Percentiles rank a stretch among this genome's conserved stretches.
phyloP scores from a whole-genome alignment of 2,329 filamentous ascomycete genomes.

The Pseudocercospora crystallina region DNA sequence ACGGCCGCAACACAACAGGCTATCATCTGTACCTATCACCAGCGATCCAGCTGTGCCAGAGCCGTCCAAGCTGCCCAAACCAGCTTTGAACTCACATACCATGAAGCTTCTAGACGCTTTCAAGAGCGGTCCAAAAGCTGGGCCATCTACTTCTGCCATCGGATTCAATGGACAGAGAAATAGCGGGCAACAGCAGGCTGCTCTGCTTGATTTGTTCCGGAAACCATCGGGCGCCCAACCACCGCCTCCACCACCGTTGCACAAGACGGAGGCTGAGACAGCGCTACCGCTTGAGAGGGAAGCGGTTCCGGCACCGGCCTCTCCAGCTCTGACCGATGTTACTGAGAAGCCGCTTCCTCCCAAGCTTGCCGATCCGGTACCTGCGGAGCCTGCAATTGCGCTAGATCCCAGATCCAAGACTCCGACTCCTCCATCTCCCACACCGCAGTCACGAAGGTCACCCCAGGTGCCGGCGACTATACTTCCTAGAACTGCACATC shows the following conservation, averaged over 20 bases:
- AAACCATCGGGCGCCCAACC: conserved; percentile 27
- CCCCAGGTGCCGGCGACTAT: too few species aligned
- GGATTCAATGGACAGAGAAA: conserved; percentile 13
- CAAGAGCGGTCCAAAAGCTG: conserved; percentile 23
- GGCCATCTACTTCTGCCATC: conserved; percentile 2
- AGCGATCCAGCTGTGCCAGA: conserved; percentile 50
- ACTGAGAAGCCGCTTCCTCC: conserved; percentile 20
- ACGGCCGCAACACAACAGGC: conserved; percentile 6
- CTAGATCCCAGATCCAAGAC: neutral
- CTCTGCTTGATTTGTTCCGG: conserved; percentile 48
- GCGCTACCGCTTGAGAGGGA: neutral
- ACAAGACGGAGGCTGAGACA: too few species aligned
- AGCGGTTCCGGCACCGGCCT: conserved; percentile 10
- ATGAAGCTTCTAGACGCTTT: conserved; percentile 60
- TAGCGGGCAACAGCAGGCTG: conserved; percentile 44
- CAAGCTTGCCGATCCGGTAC: conserved; percentile 11
- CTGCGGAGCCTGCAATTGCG: conserved; percentile 23
- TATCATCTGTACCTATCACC: conserved; percentile 34
- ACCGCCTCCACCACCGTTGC: conserved; percentile 6
- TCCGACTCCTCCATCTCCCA: neutral
- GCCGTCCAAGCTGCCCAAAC: conserved; percentile 58
- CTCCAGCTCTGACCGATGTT: conserved; percentile 22
- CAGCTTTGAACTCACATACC: conserved; percentile 59
- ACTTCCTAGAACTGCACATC: too few species aligned
- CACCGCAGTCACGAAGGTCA: neutral